Conservation (phyloP, 129 eudicot species). For the Flaveria bidentis region DNA sequence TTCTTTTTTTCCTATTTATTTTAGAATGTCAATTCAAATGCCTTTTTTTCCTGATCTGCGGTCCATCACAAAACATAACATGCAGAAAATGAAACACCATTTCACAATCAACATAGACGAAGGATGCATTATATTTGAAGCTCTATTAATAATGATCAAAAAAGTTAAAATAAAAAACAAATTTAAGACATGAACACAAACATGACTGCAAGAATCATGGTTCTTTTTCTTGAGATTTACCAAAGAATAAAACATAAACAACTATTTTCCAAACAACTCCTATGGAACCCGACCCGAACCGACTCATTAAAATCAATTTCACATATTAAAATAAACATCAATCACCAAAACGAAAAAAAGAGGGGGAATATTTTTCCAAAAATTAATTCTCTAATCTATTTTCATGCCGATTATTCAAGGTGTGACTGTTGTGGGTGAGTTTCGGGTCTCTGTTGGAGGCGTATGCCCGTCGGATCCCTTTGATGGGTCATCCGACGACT, state of each 20-base stretch:
- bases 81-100: no score
- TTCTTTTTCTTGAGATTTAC: slow-evolving; percentile 25
- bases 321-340: slow-evolving; percentile 34
- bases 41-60: no score
- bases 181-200: slow-evolving; percentile 24
- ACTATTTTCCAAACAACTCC: slow-evolving; percentile 37
- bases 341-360: slow-evolving; percentile 28
- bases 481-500: slow-evolving; percentile 15
- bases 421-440: neutral
- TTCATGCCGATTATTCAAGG: slow-evolving; percentile 13
- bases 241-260: slow-evolving; percentile 45
- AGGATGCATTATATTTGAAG: neutral
- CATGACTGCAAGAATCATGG: slow-evolving; percentile 34
- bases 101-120: neutral
- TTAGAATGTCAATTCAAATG: no score
- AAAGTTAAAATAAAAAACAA: neutral
- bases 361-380: neutral
- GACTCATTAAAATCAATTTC: slow-evolving; percentile 27
- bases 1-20: no score
- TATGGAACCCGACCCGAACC: slow-evolving; percentile 27
- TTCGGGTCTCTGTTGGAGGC: slow-evolving; percentile 10
- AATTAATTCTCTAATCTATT: slow-evolving; percentile 39
- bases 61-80: no score
- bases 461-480: slow-evolving; percentile 15
- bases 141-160: neutral